Evolutionary conservation across 1,284 basidiomycete species (phyloP).

Genomic region (Rugiboletus extremiorientalis): DNA sequence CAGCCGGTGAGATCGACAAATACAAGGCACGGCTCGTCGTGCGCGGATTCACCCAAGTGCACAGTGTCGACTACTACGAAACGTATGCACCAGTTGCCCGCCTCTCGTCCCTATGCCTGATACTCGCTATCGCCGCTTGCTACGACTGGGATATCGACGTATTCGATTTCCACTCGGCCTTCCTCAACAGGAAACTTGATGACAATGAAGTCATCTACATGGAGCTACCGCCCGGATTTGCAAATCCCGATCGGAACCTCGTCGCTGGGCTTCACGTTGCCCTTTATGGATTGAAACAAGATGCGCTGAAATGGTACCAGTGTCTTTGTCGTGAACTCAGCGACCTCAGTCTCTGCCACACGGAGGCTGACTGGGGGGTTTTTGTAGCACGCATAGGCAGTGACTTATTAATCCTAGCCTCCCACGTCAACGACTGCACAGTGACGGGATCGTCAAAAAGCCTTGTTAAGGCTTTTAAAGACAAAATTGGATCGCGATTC

Average conservation of each 20-base stretch:
- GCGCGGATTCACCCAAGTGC: neutral
- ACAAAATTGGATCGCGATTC: accelerated
- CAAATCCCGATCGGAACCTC: neutral
- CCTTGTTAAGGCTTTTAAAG: neutral
- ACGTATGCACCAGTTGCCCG: neutral
- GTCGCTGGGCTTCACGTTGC: neutral
- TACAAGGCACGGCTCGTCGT: no score
- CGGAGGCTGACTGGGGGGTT: no score
- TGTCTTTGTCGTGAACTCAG: no score
- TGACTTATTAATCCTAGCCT: neutral
- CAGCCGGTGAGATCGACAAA: neutral
- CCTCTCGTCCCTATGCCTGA: neutral
- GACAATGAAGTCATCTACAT: no score
- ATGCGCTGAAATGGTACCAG: slow-evolving; percentile 1
- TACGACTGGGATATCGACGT: neutral
- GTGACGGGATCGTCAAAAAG: neutral
- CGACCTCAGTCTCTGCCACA: no score
- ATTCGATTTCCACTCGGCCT: neutral
- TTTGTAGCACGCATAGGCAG: no score
- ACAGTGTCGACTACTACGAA: neutral
- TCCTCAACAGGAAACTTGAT: neutral
- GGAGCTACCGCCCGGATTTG: neutral
- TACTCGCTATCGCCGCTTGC: neutral
- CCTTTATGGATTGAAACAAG: slow-evolving; percentile 1
- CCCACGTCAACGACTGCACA: neutral